Conservation (phyloP, 345 rosid genomes). For the Linum lewisii region DNA sequence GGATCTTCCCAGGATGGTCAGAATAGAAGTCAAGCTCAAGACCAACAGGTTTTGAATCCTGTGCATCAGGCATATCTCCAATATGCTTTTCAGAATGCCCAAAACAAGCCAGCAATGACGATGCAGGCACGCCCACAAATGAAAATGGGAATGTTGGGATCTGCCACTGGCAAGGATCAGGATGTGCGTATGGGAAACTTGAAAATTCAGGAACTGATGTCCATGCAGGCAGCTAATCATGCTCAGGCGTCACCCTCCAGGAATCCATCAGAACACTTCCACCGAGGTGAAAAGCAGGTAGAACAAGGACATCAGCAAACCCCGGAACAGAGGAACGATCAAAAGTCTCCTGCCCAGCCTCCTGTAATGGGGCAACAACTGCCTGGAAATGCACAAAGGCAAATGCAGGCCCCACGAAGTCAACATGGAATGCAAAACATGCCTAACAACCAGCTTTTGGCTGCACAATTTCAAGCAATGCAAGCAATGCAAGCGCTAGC, state of each 20-base stretch:
- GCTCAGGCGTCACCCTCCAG: constrained; percentile 78
- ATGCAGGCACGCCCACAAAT: constrained; percentile 61
- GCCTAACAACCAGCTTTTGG: constrained; percentile 56
- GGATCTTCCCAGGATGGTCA: constrained; percentile 64
- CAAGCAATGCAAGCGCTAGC: constrained; percentile 86
- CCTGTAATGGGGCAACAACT: constrained; percentile 43
- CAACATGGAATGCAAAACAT: constrained; percentile 49
- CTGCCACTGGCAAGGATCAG: constrained; percentile 53
- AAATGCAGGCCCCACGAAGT: constrained; percentile 58
- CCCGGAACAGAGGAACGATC: constrained; percentile 57
- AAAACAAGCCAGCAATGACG: constrained; percentile 44
- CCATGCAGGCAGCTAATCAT: constrained; percentile 66
- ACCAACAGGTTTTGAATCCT: constrained; percentile 62
- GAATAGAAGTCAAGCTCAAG: constrained; percentile 43
- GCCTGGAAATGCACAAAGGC: constrained; percentile 50
- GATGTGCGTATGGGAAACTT: constrained; percentile 49
- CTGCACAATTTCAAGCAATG: constrained; percentile 73
- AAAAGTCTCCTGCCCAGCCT: constrained; percentile 40
- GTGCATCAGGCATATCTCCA: constrained; percentile 83
- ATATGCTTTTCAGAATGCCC: constrained; percentile 58
- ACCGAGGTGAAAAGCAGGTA: constrained; percentile 53
- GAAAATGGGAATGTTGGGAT: constrained; percentile 57
- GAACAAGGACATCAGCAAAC: constrained; percentile 44
- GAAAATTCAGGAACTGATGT: constrained; percentile 73
- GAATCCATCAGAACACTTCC: constrained; percentile 52